These are phyloP conservation scores for Eucommia ulmoides DNA, from an alignment of 257 asterid genomes.

Conservation along the genomic window DNA sequence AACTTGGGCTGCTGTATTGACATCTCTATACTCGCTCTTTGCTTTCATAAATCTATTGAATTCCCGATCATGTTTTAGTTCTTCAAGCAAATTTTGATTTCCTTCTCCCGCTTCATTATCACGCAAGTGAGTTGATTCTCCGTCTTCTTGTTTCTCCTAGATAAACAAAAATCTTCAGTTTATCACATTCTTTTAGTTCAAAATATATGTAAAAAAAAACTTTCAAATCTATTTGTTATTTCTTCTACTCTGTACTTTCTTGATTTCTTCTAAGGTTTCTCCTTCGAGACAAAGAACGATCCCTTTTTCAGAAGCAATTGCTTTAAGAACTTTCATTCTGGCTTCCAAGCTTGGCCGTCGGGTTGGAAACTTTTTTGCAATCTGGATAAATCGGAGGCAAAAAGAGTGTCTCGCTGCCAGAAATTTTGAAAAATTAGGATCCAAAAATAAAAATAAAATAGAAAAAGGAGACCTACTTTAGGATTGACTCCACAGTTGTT, in stretches of 20 bases:
- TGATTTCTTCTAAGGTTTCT: background rate
- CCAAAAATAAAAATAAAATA: background rate
- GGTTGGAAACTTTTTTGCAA: constrained; percentile 20
- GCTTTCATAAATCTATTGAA: background rate
- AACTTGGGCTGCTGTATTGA: constrained; percentile 10
- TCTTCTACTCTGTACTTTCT: background rate
- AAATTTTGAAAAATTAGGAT: background rate
- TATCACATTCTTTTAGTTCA: background rate
- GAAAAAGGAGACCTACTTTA: constrained; percentile 14
- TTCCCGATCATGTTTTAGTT: background rate
- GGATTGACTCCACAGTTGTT: constrained; percentile 21
- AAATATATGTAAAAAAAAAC: background rate
- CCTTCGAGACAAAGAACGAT: constrained; percentile 3
- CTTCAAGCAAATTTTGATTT: background rate
- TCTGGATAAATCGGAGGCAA: constrained; percentile 10
- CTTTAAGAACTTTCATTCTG: constrained; percentile 14
- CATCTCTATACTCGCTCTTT: background rate
- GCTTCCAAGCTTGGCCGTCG: constrained; percentile 20
- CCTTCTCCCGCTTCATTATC: background rate
- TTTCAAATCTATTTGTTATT: too few relatives aligned
- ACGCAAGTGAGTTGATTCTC: background rate
- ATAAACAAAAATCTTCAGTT: background rate
- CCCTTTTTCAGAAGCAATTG: constrained; percentile 24
- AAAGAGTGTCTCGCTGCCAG: background rate
- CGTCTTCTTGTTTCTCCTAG: background rate